phyloP scores from a whole-genome alignment of 805 yeast genomes.

The Deakozyma indianensis region DNA sequence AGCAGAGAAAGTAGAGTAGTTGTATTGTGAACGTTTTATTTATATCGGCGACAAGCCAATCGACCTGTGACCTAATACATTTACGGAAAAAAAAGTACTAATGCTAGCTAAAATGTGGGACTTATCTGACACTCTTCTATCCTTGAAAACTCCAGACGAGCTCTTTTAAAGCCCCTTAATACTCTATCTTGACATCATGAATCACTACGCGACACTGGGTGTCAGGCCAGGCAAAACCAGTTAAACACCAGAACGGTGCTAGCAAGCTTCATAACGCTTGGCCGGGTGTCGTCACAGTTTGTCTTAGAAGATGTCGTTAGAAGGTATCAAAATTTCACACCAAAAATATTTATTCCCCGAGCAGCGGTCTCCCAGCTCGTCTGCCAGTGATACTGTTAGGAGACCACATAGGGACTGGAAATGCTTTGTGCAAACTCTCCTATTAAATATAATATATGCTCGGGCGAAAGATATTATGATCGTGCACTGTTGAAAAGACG shows the following conservation, averaged over 20 bases:
- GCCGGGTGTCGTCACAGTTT: conserved; percentile 13
- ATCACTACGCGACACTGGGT: conserved; percentile 16
- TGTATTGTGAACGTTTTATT: too few relatives aligned
- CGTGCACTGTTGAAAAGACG: too few relatives aligned
- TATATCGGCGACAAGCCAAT: too few relatives aligned
- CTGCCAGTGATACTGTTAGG: too few relatives aligned
- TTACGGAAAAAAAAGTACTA: too few relatives aligned
- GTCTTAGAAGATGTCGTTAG: conserved; percentile 12
- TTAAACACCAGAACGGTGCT: conserved; percentile 10
- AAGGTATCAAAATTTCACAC: conserved; percentile 1
- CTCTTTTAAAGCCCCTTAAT: conserved; percentile 17
- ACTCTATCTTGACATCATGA: conserved; percentile 16
- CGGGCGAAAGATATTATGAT: too few relatives aligned
- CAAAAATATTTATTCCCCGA: too few relatives aligned
- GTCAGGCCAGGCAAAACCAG: conserved; percentile 1
- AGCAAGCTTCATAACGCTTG: neutral
- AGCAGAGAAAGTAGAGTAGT: neutral
- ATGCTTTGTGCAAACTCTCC: too few relatives aligned
- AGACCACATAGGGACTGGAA: too few relatives aligned
- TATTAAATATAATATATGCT: too few relatives aligned
- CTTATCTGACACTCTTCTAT: conserved; percentile 21
- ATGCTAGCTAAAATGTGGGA: conserved; percentile 17
- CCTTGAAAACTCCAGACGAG: conserved; percentile 14
- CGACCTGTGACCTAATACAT: too few relatives aligned
- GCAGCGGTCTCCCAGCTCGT: too few relatives aligned